Percentiles rank a stretch among this genome's conserved stretches.
Evolutionary conservation across 805 yeast genomes (phyloP).

Genomic region (Millerago galiae): DNA sequence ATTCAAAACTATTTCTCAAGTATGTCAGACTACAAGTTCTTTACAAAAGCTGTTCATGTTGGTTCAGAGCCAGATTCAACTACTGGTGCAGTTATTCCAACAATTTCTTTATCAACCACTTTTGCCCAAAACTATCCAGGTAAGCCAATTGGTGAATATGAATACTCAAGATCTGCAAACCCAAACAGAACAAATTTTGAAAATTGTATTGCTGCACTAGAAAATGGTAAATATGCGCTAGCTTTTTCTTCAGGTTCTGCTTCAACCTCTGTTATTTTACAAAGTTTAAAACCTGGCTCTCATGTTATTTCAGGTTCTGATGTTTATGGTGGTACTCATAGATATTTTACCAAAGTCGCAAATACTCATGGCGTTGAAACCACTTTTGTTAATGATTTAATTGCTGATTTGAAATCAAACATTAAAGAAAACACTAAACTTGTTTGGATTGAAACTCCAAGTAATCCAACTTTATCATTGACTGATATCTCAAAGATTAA

Average conservation of each 20-base stretch:
- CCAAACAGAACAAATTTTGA: conserved; percentile 85
- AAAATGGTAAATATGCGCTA: conserved; percentile 65
- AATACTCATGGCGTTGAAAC: conserved; percentile 68
- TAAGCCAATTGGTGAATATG: conserved; percentile 70
- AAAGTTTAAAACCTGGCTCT: conserved; percentile 62
- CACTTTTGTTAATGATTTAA: conserved; percentile 60
- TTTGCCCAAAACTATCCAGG: conserved; percentile 78
- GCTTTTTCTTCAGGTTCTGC: conserved; percentile 88
- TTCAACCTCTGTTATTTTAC: conserved; percentile 70
- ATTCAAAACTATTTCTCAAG: background rate
- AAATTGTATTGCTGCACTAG: conserved; percentile 70
- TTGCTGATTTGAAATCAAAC: conserved; percentile 47
- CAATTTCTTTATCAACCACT: conserved; percentile 79
- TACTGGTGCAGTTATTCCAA: conserved; percentile 84
- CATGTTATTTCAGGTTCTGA: conserved; percentile 79
- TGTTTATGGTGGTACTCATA: conserved; percentile 88
- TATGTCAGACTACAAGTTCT: conserved; percentile 40
- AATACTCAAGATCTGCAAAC: conserved; percentile 79
- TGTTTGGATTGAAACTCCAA: conserved; percentile 87
- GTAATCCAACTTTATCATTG: conserved; percentile 78
- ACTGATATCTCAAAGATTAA: conserved; percentile 68
- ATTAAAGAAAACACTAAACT: conserved; percentile 59
- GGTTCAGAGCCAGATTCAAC: conserved; percentile 65
- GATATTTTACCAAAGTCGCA: conserved; percentile 85
- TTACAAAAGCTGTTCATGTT: conserved; percentile 79